Conservation (phyloP, 805 yeast genomes). For the Isabelozyma heimii region DNA sequence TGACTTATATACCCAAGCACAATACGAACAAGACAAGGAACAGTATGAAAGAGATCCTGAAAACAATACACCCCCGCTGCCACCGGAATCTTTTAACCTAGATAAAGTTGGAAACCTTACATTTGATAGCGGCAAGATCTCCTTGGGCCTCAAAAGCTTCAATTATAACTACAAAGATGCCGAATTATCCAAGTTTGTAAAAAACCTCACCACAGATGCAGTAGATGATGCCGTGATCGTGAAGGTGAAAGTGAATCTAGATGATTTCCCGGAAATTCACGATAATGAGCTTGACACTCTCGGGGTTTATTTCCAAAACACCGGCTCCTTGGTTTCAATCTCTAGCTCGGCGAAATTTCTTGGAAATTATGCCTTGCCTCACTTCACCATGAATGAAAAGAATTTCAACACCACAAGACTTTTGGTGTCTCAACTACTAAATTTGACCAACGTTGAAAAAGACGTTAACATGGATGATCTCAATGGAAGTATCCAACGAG, state of each 20-base stretch:
- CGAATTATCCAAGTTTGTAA: conserved; percentile 10
- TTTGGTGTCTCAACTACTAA: conserved; percentile 42
- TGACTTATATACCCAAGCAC: conserved; percentile 19
- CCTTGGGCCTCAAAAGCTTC: conserved; percentile 17
- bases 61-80: conserved; percentile 15
- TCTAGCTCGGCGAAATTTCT: conserved; percentile 64
- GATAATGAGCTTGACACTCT: conserved; percentile 48
- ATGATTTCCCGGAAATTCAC: conserved; percentile 47
- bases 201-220: conserved; percentile 7
- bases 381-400: conserved; percentile 42
- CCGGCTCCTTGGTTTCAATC: conserved; percentile 59
- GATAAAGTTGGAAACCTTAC: conserved; percentile 29
- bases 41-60: conserved; percentile 26
- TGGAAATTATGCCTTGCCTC: conserved; percentile 62
- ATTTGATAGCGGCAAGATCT: conserved; percentile 21
- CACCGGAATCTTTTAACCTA: background rate
- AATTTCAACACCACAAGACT: conserved; percentile 45
- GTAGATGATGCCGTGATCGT: conserved; percentile 36
- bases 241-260: conserved; percentile 22
- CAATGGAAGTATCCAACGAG: conserved; percentile 29
- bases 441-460: conserved; percentile 37
- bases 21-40: conserved; percentile 22
- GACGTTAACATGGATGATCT: conserved; percentile 39
- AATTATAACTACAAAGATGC: conserved; percentile 22
- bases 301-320: conserved; percentile 65